Conservation (phyloP, 2,329 filamentous ascomycete species). For the Aspergillus ochraceus region DNA sequence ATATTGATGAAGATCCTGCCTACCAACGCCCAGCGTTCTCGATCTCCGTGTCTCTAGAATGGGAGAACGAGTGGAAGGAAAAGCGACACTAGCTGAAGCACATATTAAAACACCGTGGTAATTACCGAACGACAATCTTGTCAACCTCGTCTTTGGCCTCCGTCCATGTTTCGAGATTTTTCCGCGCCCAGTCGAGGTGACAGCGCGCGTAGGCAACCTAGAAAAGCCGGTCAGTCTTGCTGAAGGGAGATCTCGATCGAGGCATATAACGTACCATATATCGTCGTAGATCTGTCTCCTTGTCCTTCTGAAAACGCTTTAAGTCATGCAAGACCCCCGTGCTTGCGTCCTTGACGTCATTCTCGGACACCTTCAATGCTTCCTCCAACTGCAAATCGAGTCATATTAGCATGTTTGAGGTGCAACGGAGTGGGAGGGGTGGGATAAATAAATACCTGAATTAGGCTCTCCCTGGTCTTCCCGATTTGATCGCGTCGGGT, state of each 20-base stretch:
- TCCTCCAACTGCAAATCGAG: slow-evolving; percentile 70
- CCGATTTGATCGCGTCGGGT: slow-evolving; percentile 91
- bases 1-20: neutral
- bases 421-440: neutral
- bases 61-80: neutral
- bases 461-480: slow-evolving; percentile 87
- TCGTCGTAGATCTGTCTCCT: slow-evolving; percentile 87
- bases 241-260: neutral
- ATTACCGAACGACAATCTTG: slow-evolving; percentile 65
- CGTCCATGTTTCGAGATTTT: slow-evolving; percentile 88
- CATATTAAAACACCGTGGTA: neutral
- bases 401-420: slow-evolving; percentile 6
- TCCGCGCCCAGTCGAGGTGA: slow-evolving; percentile 91
- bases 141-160: slow-evolving; percentile 83
- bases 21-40: slow-evolving; percentile 4
- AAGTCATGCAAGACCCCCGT: slow-evolving; percentile 84
- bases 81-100: neutral
- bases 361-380: slow-evolving; percentile 81
- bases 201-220: slow-evolving; percentile 89
- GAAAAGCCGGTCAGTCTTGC: slow-evolving; percentile 7
- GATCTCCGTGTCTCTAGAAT: neutral
- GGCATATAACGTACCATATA: slow-evolving; percentile 76
- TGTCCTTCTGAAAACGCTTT: slow-evolving; percentile 89
- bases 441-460: slow-evolving; percentile 48
- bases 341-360: slow-evolving; percentile 92